Base-by-base conservation (phyloP, 768 basidiomycete species). In the Russula foetens region DNA sequence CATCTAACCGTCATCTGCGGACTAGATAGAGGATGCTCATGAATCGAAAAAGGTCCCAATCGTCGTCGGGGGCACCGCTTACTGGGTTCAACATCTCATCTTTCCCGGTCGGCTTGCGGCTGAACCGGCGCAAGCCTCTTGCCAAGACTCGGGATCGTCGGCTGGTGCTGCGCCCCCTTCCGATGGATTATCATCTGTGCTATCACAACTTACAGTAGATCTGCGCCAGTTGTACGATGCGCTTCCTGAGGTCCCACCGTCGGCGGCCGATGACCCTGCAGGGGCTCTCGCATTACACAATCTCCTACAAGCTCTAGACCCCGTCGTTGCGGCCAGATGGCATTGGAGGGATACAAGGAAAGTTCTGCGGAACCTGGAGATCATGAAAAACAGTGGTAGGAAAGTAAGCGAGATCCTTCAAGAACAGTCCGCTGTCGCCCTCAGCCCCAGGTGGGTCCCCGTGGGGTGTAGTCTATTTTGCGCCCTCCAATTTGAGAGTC, bases 281-380 rank as follows among this genome's bases (percentile, higher is more conserved):
- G 72, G 73, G 8, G 84, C 89, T 1, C 77, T 87, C 51, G 70
- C 76, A n/a, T 73, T 97, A 19, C 81, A 93, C 68, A 73, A 71
- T 11, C 75, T 98, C 14, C 75, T 99, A 21, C 72, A 74, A 9
- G 69, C 74, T 4, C 77, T 98, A 6, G 97, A 98, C 67, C 84
- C 84, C 0, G 66, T 69, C 0, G 83, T 92, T 47, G 91, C 89
- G 0, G 78, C 78, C 31, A 77, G 94, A 63, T 98, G 96, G 96
- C 97, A 99, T 70, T 98, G 96, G 96, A 81, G 79, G 64, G 97
- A 99, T 67, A 86, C 92, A 0, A 79, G 96, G 33, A 99, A 98
- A 72, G 90, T 98, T 7, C 72, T 90, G 12, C 79, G 94, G 39
- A 90, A 81, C 65, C 71, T 99, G 8, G 77, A 81, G 45, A 84